Evolutionary conservation across 2,329 filamentous ascomycete genomes (phyloP).

Genomic region (Ophiostoma ulmi): DNA sequence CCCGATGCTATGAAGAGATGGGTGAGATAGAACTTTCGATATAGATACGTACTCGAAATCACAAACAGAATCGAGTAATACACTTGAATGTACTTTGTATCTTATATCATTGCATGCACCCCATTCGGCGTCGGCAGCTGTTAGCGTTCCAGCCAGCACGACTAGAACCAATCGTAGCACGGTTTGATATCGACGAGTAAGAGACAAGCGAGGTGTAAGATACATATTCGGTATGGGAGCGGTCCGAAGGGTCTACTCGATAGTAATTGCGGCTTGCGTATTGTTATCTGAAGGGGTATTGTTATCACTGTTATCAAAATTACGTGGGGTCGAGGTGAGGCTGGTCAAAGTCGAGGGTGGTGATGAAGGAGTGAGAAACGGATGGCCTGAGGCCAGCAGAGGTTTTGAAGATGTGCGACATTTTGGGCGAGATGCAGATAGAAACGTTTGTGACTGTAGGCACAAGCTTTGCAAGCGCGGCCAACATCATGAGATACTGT

Average conservation of each 20-base stretch:
- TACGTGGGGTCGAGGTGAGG: neutral
- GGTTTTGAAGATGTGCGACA: neutral
- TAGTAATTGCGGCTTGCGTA: neutral
- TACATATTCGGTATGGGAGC: conserved; percentile 1
- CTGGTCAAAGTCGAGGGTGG: neutral
- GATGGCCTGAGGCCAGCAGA: neutral
- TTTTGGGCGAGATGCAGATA: neutral
- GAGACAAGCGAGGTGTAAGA: conserved; percentile 14
- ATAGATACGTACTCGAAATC: neutral
- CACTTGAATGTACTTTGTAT: conserved; percentile 11
- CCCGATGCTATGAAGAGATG: neutral
- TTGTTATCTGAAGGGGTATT: neutral
- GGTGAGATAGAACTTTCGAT: neutral
- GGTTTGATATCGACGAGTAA: conserved; percentile 22
- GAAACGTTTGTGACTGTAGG: neutral
- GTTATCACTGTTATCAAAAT: neutral
- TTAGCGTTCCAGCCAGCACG: conserved; percentile 19
- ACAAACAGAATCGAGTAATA: conserved; percentile 18
- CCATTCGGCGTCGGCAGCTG: conserved; percentile 15
- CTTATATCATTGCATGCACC: neutral
- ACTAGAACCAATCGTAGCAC: conserved; percentile 21
- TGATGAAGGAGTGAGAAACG: neutral
- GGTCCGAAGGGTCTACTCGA: conserved; percentile 10
- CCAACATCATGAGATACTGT: neutral
- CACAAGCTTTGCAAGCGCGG: neutral